Evolutionary conservation across 768 basidiomycete species (phyloP), one percentile per base, ranked within the genome.

Genomic region (Mycena vulgaris): DNA sequence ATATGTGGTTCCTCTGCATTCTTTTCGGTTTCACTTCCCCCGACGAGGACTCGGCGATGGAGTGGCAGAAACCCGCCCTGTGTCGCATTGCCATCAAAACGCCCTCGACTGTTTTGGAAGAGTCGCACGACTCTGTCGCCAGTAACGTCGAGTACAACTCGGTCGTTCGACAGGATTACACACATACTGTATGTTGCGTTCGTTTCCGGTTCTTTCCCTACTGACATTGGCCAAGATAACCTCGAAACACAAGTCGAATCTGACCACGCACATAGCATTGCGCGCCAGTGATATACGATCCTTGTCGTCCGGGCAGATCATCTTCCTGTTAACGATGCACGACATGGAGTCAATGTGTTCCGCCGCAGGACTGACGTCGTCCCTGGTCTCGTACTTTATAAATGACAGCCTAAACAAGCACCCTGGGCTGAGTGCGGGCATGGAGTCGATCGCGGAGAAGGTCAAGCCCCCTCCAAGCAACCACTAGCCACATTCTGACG

Each of bases 131-230:
- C 76, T 92, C 91, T 21, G 89, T 94, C 47, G 91, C 92, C 21
- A 95, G 93, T 74, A 95, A 96, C 69, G 85, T 98, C 27, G 96
- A 97, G 79, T 98, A 97, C 77, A 97, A 95, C 77, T 92, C 95
- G 5, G 92, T 96, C 31, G 88, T 99, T 58, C 86, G 96, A 21
- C 92, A 93, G 74, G 95, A 97, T 75, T 97, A 93, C 74, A 90
- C 91, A 0, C 86, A 90, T 70, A 91, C 89, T 39, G 95, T 95
- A 75, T 73, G 25, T 61, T 51, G 31, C 21, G 63, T 30, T 42
- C 58, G 49, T 33, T 42, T 52, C 27, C 17, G 5, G n/a, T 10
- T 5, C 33, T 10, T 23, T 13, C 45, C 21, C 40, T 48, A 35
- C 65, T 73, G 11, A 72, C 57, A 14, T 0, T n/a, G 37, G 56